Evolutionary conservation across 2,329 filamentous ascomycete species (phyloP).

Genomic region (Ascocoryne sarcoides): DNA sequence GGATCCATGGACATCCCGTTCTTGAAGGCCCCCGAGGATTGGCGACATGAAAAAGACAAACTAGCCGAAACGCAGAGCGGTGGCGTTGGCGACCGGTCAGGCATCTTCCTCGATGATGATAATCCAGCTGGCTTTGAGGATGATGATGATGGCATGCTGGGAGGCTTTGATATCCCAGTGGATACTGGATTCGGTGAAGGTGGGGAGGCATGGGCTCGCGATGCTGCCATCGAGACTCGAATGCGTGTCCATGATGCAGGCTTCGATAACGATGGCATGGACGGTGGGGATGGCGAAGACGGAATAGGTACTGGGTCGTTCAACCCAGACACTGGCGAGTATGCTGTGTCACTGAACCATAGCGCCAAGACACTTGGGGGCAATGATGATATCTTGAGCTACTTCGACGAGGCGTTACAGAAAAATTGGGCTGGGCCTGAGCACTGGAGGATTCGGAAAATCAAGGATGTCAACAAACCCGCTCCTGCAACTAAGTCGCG

Average conservation of each 20-base stretch:
- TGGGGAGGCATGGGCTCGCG: conserved; percentile 88
- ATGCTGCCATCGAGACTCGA: conserved; percentile 79
- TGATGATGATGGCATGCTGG: conserved; percentile 61
- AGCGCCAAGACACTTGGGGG: conserved; percentile 53
- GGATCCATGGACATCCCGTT: conserved; percentile 86
- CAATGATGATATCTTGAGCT: conserved; percentile 93
- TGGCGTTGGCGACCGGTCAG: conserved; percentile 59
- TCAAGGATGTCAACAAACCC: conserved; percentile 69
- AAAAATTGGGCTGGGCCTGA: conserved; percentile 99
- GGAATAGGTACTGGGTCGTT: conserved; percentile 43
- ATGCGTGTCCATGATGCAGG: conserved; percentile 67
- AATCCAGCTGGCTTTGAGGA: conserved; percentile 76
- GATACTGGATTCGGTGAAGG: conserved; percentile 90
- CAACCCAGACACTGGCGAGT: conserved; percentile 61
- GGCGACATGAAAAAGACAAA: conserved; percentile 61
- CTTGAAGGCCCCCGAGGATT: conserved; percentile 79
- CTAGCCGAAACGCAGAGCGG: conserved; percentile 35
- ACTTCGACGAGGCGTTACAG: conserved; percentile 91
- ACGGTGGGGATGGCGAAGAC: conserved; percentile 41
- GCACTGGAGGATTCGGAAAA: conserved; percentile 93
- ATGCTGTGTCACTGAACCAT: conserved; percentile 70
- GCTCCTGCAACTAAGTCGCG: conserved; percentile 53
- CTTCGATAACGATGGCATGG: conserved; percentile 43
- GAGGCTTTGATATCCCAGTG: conserved; percentile 55
- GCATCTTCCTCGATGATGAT: conserved; percentile 79